phyloP scores from a whole-genome alignment of 1,139 yeast species.

The Candida labiduridarum region DNA sequence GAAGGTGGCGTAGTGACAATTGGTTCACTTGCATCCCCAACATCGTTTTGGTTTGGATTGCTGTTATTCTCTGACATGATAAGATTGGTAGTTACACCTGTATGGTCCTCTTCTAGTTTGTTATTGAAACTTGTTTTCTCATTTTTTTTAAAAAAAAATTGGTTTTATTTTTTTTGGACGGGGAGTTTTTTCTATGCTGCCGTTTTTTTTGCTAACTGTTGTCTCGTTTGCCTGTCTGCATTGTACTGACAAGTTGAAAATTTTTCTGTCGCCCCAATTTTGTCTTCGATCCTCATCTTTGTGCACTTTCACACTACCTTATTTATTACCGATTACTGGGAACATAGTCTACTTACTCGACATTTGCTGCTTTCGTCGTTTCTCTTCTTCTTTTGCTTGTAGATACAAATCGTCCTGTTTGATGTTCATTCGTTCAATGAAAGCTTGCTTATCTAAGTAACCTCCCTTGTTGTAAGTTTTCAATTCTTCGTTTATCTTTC shows the following conservation, averaged over 20 bases:
- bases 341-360: background rate
- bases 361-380: constrained; percentile 15
- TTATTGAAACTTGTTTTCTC: constrained; percentile 1
- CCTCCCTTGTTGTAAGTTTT: constrained; percentile 79
- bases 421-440: constrained; percentile 73
- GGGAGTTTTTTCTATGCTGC: background rate
- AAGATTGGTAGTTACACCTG: background rate
- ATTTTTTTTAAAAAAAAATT: background rate
- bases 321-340: background rate
- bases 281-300: background rate
- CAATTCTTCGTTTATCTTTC: constrained; percentile 82
- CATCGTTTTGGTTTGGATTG: constrained; percentile 1
- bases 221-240: background rate
- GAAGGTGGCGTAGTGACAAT: constrained; percentile 4
- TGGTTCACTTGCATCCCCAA: background rate
- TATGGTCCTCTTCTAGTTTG: background rate
- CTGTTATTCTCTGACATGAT: constrained; percentile 4
- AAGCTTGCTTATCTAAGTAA: constrained; percentile 87
- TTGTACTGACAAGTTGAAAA: background rate
- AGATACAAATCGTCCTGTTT: constrained; percentile 66
- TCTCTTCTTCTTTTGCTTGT: constrained; percentile 51
- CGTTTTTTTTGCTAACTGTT: background rate
- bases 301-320: background rate
- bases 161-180: background rate
- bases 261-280: background rate